Conservation (phyloP, 202 grass and related monocot species). For the Zoysia matrella region DNA sequence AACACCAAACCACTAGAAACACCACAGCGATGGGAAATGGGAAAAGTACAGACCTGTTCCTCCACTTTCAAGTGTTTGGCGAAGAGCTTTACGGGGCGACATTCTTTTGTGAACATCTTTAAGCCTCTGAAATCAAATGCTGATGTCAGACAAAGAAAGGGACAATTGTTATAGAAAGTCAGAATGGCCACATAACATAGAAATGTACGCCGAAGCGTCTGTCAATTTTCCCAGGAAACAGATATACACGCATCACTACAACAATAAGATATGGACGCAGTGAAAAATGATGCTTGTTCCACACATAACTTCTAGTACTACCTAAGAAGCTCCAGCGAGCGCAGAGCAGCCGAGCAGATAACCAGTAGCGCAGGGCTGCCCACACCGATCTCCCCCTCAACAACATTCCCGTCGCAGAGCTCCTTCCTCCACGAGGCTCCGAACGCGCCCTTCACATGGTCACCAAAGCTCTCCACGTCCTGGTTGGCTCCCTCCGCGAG, state of each 20-base stretch:
- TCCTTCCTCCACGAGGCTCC: conserved; percentile 66
- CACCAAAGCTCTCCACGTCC: conserved; percentile 66
- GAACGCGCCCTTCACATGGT: conserved; percentile 74
- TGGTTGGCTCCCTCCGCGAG: conserved; percentile 68
- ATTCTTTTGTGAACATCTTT: conserved; percentile 77
- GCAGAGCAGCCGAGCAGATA: conserved; percentile 76
- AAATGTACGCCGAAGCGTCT: background rate
- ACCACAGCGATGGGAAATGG: conserved; percentile 8
- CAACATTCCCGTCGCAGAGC: conserved; percentile 61
- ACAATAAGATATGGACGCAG: no score
- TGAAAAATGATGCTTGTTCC: background rate
- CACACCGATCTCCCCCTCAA: conserved; percentile 41
- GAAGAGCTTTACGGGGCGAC: conserved; percentile 86
- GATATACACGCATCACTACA: background rate
- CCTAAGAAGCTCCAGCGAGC: conserved; percentile 86
- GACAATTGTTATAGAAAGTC: background rate
- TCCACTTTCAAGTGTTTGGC: conserved; percentile 96
- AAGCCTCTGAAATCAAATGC: conserved; percentile 65
- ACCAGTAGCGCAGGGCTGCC: conserved; percentile 77
- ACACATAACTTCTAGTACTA: conserved; percentile 30
- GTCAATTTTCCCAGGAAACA: background rate
- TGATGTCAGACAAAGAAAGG: conserved; percentile 10
- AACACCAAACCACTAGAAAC: background rate
- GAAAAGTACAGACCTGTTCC: conserved; percentile 65
- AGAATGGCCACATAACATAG: background rate